These are phyloP conservation scores for Pyronema omphalodes DNA, from an alignment of 495 filamentous ascomycete species.

Conservation along the genomic window DNA sequence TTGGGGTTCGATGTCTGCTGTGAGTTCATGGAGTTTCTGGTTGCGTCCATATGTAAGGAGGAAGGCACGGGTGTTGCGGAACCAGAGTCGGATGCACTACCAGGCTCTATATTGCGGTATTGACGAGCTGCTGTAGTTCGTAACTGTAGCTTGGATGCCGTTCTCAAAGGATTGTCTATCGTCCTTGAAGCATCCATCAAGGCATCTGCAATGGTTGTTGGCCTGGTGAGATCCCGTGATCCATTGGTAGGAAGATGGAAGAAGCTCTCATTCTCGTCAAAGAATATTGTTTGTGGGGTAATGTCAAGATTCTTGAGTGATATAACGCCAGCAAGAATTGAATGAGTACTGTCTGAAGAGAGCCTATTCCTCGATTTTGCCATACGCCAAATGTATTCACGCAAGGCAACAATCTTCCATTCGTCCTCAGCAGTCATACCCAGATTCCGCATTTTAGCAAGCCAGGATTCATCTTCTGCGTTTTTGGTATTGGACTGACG, in stretches of 20 bases:
- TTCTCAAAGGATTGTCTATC: slow-evolving; percentile 49
- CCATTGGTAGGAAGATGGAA: slow-evolving; percentile 11
- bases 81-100: slow-evolving; percentile 9
- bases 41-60: neutral
- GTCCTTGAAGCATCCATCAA: slow-evolving; percentile 82
- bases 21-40: slow-evolving; percentile 9
- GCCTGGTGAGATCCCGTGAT: slow-evolving; percentile 27
- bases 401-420: slow-evolving; percentile 65
- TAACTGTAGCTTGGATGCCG: slow-evolving; percentile 24
- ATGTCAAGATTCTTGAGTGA: slow-evolving; percentile 50
- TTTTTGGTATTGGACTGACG: slow-evolving; percentile 5
- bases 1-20: slow-evolving; percentile 12
- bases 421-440: slow-evolving; percentile 77
- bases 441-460: slow-evolving; percentile 61
- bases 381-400: slow-evolving; percentile 83
- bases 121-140: slow-evolving; percentile 4
- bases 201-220: slow-evolving; percentile 74
- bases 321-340: slow-evolving; percentile 48
- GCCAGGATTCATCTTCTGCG: slow-evolving; percentile 64
- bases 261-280: slow-evolving; percentile 45
- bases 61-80: slow-evolving; percentile 10
- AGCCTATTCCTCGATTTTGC: slow-evolving; percentile 49
- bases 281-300: slow-evolving; percentile 75
- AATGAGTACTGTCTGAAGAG: slow-evolving; percentile 25
- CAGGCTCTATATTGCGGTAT: neutral